A percentile compares a stretch with the other conserved stretches of the same genome.
Conservation (phyloP, 306 rosid species). For the Lablab purpureus region DNA sequence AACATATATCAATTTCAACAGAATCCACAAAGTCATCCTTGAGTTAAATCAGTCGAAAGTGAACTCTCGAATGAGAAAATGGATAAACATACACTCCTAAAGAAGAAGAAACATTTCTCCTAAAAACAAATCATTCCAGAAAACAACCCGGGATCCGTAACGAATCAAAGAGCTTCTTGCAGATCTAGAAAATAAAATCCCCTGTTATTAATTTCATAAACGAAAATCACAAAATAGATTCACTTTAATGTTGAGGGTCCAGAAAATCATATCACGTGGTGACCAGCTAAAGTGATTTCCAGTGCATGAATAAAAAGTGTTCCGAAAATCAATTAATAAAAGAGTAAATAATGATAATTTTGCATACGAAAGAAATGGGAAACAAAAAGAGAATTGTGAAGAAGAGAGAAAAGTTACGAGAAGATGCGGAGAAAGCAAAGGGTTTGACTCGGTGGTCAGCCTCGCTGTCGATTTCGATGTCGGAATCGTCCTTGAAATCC, state of each 20-base stretch:
- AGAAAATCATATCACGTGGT: neutral
- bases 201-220: constrained; percentile 7
- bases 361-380: neutral
- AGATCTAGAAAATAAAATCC: constrained; percentile 22
- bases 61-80: neutral
- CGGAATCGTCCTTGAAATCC: constrained; percentile 80
- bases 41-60: neutral
- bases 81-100: constrained; percentile 6
- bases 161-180: neutral
- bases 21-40: constrained; percentile 22
- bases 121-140: neutral
- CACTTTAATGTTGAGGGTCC: neutral
- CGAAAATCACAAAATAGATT: neutral
- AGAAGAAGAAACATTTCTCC: neutral
- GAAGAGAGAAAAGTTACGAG: constrained; percentile 46
- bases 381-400: neutral
- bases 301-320: neutral
- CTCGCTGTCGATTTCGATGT: constrained; percentile 50
- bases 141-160: neutral
- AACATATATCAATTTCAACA: neutral
- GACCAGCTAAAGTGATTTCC: neutral
- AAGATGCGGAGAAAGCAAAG: constrained; percentile 59
- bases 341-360: neutral
- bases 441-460: constrained; percentile 57
- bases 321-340: neutral